These are phyloP conservation scores for Aspergillus intermedius DNA, from an alignment of 2,329 filamentous ascomycete species.

Conservation along the genomic window DNA sequence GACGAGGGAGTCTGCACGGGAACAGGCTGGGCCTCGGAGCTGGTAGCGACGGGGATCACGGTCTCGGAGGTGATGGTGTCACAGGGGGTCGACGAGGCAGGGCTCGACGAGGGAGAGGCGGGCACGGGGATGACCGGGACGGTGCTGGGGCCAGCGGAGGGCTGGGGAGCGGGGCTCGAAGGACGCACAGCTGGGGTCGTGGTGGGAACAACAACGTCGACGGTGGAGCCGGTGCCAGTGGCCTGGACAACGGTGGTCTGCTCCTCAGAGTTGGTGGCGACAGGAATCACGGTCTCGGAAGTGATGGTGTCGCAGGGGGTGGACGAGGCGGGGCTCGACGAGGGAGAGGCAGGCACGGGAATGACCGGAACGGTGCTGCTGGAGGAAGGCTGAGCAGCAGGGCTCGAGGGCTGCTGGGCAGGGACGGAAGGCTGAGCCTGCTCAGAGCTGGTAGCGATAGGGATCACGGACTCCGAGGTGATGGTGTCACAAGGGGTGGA, in stretches of 20 bases:
- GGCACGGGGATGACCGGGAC: not conserved
- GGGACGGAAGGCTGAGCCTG: not conserved
- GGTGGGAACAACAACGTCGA: not conserved
- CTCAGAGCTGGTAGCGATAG: slow-evolving; percentile 1
- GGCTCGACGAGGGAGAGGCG: slow-evolving; percentile 1
- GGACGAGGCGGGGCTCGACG: not conserved
- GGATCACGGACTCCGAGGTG: slow-evolving; percentile 7
- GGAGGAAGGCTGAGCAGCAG: not conserved
- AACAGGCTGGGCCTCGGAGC: not conserved
- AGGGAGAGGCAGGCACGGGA: not conserved
- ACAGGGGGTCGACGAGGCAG: slow-evolving; percentile 5
- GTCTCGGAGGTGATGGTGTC: slow-evolving; percentile 5
- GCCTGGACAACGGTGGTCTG: not conserved
- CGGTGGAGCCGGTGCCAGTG: not conserved
- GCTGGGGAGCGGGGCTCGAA: not conserved
- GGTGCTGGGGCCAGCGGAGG: not conserved
- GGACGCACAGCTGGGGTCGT: not conserved
- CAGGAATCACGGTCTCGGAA: slow-evolving; percentile 6
- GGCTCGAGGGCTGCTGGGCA: not conserved
- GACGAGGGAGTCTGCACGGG: slow-evolving; percentile 2
- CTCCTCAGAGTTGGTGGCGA: slow-evolving; percentile 1
- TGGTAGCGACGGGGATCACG: slow-evolving; percentile 1
- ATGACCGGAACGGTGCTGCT: not conserved
- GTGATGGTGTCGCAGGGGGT: slow-evolving; percentile 13
- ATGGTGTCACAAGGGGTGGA: slow-evolving; percentile 7